These are phyloP conservation scores for Acanthamoeba castellanii DNA, from an alignment of 208 protist genomes.

Conservation along the genomic window DNA sequence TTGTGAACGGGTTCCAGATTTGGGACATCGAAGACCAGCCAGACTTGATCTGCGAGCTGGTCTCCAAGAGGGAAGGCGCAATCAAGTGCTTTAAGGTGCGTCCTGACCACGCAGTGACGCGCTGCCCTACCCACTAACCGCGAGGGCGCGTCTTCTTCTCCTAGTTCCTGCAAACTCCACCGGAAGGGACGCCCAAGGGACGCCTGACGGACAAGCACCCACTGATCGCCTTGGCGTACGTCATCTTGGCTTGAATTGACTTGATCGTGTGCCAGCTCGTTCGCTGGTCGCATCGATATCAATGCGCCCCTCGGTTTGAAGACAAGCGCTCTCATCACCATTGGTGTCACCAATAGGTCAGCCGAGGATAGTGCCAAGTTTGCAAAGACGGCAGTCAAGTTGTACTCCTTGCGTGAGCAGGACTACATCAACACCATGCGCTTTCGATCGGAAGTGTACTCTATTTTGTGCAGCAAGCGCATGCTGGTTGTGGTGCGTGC, in stretches of 20 bases:
- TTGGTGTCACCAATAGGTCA: neutral
- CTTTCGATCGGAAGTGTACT: constrained; percentile 57
- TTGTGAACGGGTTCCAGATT: constrained; percentile 70
- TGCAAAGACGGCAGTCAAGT: constrained; percentile 42
- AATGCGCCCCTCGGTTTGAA: neutral
- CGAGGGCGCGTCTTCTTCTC: neutral
- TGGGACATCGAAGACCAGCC: constrained; percentile 71
- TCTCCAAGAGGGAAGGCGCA: constrained; percentile 65
- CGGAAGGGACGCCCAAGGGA: neutral
- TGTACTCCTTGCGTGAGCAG: constrained; percentile 68
- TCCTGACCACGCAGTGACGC: neutral
- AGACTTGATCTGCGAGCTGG: constrained; percentile 17
- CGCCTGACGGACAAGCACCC: constrained; percentile 60
- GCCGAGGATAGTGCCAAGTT: constrained; percentile 60
- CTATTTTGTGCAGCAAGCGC: constrained; percentile 67
- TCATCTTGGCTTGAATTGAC: neutral
- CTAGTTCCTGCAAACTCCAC: constrained; percentile 59
- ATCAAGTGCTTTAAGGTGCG: constrained; percentile 58
- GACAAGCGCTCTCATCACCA: neutral
- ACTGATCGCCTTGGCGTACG: constrained; percentile 62
- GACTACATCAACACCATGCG: constrained; percentile 70
- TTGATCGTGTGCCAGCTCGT: neutral
- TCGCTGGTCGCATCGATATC: neutral
- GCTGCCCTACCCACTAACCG: neutral
- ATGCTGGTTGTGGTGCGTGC: constrained; percentile 68